Base-by-base conservation (phyloP, 2,329 filamentous ascomycete species). In the Microascus cirrosus region DNA sequence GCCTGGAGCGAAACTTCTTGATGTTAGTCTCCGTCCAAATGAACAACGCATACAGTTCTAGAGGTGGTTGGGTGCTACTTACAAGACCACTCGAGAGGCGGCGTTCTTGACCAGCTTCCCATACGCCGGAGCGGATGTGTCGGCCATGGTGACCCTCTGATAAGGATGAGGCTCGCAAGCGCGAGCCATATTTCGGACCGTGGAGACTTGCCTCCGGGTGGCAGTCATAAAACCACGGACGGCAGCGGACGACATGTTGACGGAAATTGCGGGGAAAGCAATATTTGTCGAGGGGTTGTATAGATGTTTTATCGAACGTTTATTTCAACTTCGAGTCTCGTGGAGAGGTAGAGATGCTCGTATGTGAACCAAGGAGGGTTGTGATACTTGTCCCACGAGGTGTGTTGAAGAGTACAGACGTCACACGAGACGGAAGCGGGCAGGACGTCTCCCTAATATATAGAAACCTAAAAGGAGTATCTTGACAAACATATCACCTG, bases 101-200 rank as follows among this genome's bases (percentile, higher is more conserved):
- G 67, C 62, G 36, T 68, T 66, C 64, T 67, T 69, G 53, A 65
- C 59, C 60, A 71, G 64, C 56, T 61, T 65, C 48, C 61, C 63
- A 62, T 70, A 73, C 59, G 72, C 68, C 50, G 64, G 64, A 35
- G 58, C 59, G n/a, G 67, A 66, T 13, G 66, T 53, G 24, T 63
- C 61, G 18, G 61, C 56, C 51, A 32, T 4, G 28, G 70, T 63
- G 15, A 70, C 61, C 54, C 70, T 67, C 62, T 70, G 66, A 53
- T 71, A 71, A 57, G 70, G 69, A 56, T 73, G 70, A 58, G 69
- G 51, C 61, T 73, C 70, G 62, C 70, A 66, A 36, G 66, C 62
- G 57, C 69, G 69, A 42, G 65, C 66, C 39, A 65, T 66, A 39
- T 63, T 65, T 58, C 71, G 68, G 50, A 70, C 62, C 45, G 71